Conservation (phyloP, 345 rosid genomes). For the Carallia pectinifolia region DNA sequence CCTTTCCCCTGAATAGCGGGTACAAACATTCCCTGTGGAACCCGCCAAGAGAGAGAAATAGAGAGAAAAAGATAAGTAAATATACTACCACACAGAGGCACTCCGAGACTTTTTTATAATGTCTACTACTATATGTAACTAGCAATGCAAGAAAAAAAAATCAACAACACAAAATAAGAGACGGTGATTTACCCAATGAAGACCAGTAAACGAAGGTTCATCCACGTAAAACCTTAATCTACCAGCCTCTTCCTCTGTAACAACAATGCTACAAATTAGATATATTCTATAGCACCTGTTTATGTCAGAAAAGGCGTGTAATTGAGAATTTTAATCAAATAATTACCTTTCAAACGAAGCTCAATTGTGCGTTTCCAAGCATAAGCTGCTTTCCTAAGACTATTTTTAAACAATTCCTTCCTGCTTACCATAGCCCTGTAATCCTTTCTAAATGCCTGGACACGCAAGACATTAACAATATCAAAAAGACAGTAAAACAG, state of each 20-base stretch:
- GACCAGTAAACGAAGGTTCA: constrained; percentile 84
- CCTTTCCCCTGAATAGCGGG: constrained; percentile 97
- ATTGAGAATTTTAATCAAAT: not conserved
- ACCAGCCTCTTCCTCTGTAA: constrained; percentile 82
- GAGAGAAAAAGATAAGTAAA: constrained; percentile 4
- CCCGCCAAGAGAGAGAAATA: constrained; percentile 1
- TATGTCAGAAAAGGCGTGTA: not conserved
- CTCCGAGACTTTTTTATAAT: too few relatives aligned
- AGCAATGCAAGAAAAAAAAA: not conserved
- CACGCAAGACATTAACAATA: not conserved
- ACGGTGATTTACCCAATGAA: constrained; percentile 66
- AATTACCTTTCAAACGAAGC: constrained; percentile 74
- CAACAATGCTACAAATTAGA: not conserved
- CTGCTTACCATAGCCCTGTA: constrained; percentile 59
- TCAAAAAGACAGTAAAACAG: constrained; percentile 1
- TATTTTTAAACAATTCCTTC: constrained; percentile 87
- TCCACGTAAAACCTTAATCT: constrained; percentile 64
- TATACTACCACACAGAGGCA: not conserved
- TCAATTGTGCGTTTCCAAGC: constrained; percentile 83
- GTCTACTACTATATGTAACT: not conserved
- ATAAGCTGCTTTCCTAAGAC: constrained; percentile 73
- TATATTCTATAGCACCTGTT: not conserved
- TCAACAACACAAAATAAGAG: not conserved
- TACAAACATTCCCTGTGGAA: constrained; percentile 79
- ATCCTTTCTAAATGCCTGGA: constrained; percentile 76